Evolutionary conservation across 305 asterid species (phyloP).

Genomic region (Solanum aculeatissimum): DNA sequence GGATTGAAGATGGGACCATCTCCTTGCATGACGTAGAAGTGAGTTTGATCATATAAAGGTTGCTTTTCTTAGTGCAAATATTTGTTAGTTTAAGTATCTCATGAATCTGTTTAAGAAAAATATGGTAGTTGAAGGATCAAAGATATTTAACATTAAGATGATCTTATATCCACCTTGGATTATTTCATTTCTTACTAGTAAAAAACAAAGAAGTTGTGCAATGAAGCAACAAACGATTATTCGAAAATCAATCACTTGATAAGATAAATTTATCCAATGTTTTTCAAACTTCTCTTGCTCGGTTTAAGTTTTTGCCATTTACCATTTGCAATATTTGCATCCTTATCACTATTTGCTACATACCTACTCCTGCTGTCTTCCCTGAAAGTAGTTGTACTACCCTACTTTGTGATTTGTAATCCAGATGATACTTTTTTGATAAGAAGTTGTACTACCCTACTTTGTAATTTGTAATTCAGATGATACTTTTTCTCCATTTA

Average conservation of each 20-base stretch:
- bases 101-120: not conserved
- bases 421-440: not conserved
- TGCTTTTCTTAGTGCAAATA: not conserved
- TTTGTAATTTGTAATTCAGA: not conserved
- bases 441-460: not conserved
- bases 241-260: not conserved
- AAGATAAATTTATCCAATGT: not conserved
- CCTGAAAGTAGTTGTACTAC: not conserved
- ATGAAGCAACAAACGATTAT: not conserved
- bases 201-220: not conserved
- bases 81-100: not conserved
- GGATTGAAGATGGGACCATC: constrained; percentile 83
- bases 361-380: not conserved
- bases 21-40: constrained; percentile 94
- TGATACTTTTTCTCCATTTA: not conserved
- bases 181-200: not conserved
- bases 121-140: not conserved
- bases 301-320: not conserved
- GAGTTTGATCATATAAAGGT: constrained; percentile 16
- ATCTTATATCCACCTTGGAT: not conserved
- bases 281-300: not conserved
- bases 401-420: not conserved
- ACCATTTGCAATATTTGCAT: not conserved
- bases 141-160: not conserved
- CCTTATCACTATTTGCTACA: not conserved